Percentiles rank a stretch among this genome's conserved stretches.
These are phyloP conservation scores for Pseudopediastrum boryanum DNA, from an alignment of 139 green algal genomes.

Conservation along the genomic window DNA sequence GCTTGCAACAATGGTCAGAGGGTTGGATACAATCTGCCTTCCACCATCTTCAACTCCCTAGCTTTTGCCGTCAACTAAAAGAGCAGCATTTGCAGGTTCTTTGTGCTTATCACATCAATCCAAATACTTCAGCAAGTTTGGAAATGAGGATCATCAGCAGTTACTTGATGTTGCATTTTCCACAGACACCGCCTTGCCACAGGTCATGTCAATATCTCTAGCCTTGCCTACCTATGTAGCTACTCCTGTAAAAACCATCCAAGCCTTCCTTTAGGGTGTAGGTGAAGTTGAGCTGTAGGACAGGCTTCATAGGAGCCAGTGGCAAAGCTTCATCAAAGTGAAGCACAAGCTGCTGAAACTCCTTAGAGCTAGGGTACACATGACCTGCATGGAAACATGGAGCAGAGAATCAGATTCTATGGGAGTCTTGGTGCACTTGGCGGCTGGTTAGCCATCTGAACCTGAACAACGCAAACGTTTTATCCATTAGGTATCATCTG, in stretches of 20 bases:
- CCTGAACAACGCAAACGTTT: not conserved
- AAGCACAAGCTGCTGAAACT: constrained; percentile 28
- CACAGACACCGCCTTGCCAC: not conserved
- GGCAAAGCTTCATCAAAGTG: constrained; percentile 28
- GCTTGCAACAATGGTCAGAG: too few species aligned
- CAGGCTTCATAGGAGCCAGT: not conserved
- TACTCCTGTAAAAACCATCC: constrained; percentile 68
- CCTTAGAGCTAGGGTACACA: not conserved
- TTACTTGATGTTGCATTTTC: not conserved
- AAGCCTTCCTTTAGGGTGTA: constrained; percentile 66
- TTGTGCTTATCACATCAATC: too few species aligned
- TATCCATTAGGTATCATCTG: too few species aligned
- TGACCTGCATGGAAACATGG: not conserved
- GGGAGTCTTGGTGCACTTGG: not conserved
- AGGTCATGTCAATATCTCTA: too few species aligned
- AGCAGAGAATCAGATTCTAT: not conserved
- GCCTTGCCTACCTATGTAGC: constrained; percentile 47
- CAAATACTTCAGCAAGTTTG: not conserved
- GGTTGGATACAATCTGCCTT: too few species aligned
- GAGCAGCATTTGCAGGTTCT: too few species aligned
- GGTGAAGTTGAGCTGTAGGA: constrained; percentile 58
- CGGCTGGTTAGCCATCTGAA: not conserved
- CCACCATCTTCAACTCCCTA: not conserved
- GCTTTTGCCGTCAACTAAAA: not conserved
- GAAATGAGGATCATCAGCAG: not conserved